Conservation (phyloP, 2,329 filamentous ascomycete species). For the Phoma sp. region DNA sequence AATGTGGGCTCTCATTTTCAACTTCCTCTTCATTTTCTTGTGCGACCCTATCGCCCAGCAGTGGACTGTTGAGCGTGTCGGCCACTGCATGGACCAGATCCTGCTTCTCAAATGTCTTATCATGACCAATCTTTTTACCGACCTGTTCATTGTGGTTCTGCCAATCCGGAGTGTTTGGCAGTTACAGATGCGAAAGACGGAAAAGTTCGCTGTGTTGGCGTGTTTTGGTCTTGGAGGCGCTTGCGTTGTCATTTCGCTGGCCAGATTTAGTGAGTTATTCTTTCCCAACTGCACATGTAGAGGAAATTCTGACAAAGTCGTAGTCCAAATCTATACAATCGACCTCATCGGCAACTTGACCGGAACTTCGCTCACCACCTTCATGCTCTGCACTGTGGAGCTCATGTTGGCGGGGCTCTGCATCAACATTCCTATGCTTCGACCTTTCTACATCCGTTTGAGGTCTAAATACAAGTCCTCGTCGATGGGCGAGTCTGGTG, state of each 20-base stretch:
- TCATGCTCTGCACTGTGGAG: slow-evolving; percentile 33
- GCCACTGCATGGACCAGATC: slow-evolving; percentile 34
- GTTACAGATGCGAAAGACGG: slow-evolving; percentile 33
- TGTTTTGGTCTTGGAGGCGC: slow-evolving; percentile 31
- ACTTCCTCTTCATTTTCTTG: slow-evolving; percentile 32
- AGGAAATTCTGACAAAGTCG: neutral
- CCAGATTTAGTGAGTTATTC: slow-evolving; percentile 21
- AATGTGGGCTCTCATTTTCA: slow-evolving; percentile 30
- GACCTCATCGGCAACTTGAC: slow-evolving; percentile 32
- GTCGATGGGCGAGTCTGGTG: neutral
- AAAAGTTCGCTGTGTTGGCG: slow-evolving; percentile 30
- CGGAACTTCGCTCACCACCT: slow-evolving; percentile 30
- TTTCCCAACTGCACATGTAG: neutral
- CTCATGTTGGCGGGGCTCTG: slow-evolving; percentile 33
- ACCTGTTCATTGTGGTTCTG: slow-evolving; percentile 25
- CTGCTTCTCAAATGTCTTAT: slow-evolving; percentile 27
- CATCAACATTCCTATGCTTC: slow-evolving; percentile 35
- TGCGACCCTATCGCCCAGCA: slow-evolving; percentile 35
- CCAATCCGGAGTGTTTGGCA: slow-evolving; percentile 28
- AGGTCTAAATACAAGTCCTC: slow-evolving; percentile 28
- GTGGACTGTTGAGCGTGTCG: slow-evolving; percentile 29
- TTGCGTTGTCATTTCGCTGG: slow-evolving; percentile 29
- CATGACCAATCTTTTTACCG: slow-evolving; percentile 26
- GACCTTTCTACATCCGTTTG: slow-evolving; percentile 29
- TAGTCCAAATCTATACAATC: slow-evolving; percentile 21